phyloP scores from a whole-genome alignment of 2,329 filamentous ascomycete genomes.

The Aspergillus puulaauensis region DNA sequence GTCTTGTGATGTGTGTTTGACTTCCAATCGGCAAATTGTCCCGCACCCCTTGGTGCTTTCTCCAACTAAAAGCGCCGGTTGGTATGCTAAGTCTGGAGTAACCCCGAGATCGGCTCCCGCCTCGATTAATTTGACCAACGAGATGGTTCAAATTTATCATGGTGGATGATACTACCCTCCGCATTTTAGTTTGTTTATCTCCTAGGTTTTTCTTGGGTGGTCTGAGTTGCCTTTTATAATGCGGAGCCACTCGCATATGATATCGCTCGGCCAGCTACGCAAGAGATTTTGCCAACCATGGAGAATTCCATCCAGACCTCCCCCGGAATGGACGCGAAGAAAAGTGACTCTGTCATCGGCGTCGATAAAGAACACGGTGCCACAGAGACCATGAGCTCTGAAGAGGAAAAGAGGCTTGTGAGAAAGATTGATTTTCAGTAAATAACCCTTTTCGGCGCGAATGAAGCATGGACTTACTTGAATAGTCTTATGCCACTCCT shows the following conservation, averaged over 20 bases:
- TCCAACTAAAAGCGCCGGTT: too few relatives aligned
- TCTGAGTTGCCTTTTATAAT: neutral
- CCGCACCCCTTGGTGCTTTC: too few relatives aligned
- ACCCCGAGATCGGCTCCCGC: neutral
- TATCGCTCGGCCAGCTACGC: neutral
- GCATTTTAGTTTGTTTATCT: neutral
- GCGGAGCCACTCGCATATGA: neutral
- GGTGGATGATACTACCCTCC: neutral
- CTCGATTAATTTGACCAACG: slow-evolving; percentile 11
- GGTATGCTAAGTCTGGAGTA: neutral
- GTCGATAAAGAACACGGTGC: slow-evolving; percentile 6
- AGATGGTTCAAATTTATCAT: neutral
- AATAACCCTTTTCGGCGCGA: neutral
- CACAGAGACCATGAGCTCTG: slow-evolving; percentile 2
- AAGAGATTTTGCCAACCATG: neutral
- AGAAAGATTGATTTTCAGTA: slow-evolving; percentile 17
- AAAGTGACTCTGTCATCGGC: neutral
- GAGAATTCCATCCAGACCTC: neutral
- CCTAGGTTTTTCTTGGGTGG: too few relatives aligned
- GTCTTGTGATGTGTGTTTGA: neutral
- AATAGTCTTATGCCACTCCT: slow-evolving; percentile 20
- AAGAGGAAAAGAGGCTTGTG: slow-evolving; percentile 15
- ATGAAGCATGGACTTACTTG: neutral
- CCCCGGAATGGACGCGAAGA: neutral
- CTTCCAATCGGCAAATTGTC: neutral